Base-by-base conservation (phyloP, 2,329 filamentous ascomycete species). In the Sporothrix variecibatus region DNA sequence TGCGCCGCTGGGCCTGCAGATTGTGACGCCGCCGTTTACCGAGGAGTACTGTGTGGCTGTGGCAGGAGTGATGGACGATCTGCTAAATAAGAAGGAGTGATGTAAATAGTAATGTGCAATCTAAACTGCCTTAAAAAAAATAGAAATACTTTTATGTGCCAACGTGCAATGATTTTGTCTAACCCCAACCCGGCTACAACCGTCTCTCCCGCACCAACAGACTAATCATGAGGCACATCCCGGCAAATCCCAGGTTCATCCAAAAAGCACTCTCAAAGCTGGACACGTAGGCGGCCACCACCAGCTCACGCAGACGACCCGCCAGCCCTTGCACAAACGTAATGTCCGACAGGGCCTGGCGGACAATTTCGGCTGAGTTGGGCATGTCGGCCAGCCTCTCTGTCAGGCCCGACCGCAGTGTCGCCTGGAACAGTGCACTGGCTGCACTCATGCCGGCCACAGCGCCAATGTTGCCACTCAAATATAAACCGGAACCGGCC, bases 401-500 rank as follows among this genome's bases (percentile, higher is more conserved):
- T 8, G 49, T 51, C 15, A 51, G 49, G 15, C 49, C 49, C 15
- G 49, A 51, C 17, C 20, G 17, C 11, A 51, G 7, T 2, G 49
- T 20, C 6, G 49, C 49, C 49, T 51, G 49, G 49, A 51, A 51
- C 49, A 51, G 49, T 17, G 49, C 49, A n/a, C 49, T 51, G 49
- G 49, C 49, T 2, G 49, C 49, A n/a, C 49, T 51, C 15, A 51
- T 20, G n/a, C 49, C 49, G 49, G 49, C 49, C 12, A 51, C 49
- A 17, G 49, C 49, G 49, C 49, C 49, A 51, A 51, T 51, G 49
- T 51, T 51, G 17, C 49, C 49, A 7, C 49, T 51, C 1, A 86
- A 78, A 62, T 83, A 85, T 34, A 85, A 80, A 1, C 82, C 80
- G 0, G 84, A 84, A 4, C 84, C 80, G n/a, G 83, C 84, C 0